Evolutionary conservation across 805 yeast genomes (phyloP).

Genomic region (Myxozyma sirexii): DNA sequence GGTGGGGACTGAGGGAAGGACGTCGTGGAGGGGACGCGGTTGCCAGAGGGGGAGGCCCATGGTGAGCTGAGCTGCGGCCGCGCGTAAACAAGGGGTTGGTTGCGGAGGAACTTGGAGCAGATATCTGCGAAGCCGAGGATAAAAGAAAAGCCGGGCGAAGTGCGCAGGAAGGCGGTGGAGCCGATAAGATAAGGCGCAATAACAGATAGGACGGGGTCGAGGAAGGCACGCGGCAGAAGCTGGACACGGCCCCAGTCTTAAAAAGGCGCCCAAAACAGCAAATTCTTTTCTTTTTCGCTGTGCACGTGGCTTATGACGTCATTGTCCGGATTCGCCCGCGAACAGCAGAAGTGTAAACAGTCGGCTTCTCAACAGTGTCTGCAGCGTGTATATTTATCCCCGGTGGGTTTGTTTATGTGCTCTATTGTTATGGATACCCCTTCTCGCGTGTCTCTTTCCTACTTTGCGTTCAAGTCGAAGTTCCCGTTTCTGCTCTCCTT

Average conservation of each 20-base stretch:
- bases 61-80: not conserved
- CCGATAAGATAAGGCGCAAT: too few species aligned
- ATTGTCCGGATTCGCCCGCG: constrained; percentile 6
- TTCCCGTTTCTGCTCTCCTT: not conserved
- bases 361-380: too few species aligned
- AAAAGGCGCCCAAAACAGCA: constrained; percentile 5
- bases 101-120: not conserved
- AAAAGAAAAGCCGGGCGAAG: too few species aligned
- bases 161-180: too few species aligned
- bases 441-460: not conserved
- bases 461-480: not conserved
- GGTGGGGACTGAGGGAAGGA: constrained; percentile 11
- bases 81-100: not conserved
- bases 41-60: constrained; percentile 29
- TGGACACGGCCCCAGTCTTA: not conserved
- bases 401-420: too few species aligned
- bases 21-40: constrained; percentile 10
- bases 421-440: too few species aligned
- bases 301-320: constrained; percentile 4
- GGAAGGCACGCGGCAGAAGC: not conserved
- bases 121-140: too few species aligned
- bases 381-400: too few species aligned
- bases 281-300: not conserved
- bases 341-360: too few species aligned
- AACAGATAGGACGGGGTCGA: not conserved